Conservation (phyloP, 495 filamentous ascomycete species). For the Darksidea phi region DNA sequence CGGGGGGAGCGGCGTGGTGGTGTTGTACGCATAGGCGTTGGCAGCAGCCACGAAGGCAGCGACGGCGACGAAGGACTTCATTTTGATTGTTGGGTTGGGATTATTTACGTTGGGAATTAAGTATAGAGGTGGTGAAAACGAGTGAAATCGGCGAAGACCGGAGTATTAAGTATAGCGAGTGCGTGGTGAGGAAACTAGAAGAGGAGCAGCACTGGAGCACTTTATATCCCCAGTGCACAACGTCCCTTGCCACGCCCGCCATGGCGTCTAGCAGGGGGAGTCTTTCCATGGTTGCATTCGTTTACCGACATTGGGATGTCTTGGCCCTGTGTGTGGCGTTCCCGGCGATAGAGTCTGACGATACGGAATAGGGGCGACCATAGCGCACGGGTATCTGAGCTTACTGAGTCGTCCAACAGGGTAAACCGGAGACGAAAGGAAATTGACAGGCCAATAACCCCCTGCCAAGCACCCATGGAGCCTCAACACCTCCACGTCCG, state of each 20-base stretch:
- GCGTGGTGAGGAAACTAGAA: conserved; percentile 33
- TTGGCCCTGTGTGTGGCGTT: conserved; percentile 28
- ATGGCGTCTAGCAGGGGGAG: conserved; percentile 12
- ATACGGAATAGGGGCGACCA: conserved; percentile 32
- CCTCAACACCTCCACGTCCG: conserved; percentile 19
- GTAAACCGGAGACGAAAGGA: conserved; percentile 24
- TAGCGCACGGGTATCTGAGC: conserved; percentile 14
- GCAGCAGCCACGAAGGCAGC: conserved; percentile 62
- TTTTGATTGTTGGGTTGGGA: conserved; percentile 56
- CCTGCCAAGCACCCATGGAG: conserved; percentile 17
- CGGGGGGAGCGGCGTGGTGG: conserved; percentile 9
- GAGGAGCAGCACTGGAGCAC: conserved; percentile 10
- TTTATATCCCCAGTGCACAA: conserved; percentile 31
- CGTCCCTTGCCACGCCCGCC: conserved; percentile 17
- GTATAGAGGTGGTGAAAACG: conserved; percentile 36
- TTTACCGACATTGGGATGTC: conserved; percentile 11
- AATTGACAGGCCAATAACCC: conserved; percentile 30
- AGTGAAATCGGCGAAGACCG: conserved; percentile 44
- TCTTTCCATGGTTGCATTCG: conserved; percentile 29
- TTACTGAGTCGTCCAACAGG: conserved; percentile 17
- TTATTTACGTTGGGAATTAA: conserved; percentile 37
- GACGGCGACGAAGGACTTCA: conserved; percentile 74
- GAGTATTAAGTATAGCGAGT: conserved; percentile 36
- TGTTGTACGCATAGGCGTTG: conserved; percentile 48
- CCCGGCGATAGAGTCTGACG: conserved; percentile 14